Evolutionary conservation across 345 rosid species (phyloP).

Genomic region (Camelina hispida): DNA sequence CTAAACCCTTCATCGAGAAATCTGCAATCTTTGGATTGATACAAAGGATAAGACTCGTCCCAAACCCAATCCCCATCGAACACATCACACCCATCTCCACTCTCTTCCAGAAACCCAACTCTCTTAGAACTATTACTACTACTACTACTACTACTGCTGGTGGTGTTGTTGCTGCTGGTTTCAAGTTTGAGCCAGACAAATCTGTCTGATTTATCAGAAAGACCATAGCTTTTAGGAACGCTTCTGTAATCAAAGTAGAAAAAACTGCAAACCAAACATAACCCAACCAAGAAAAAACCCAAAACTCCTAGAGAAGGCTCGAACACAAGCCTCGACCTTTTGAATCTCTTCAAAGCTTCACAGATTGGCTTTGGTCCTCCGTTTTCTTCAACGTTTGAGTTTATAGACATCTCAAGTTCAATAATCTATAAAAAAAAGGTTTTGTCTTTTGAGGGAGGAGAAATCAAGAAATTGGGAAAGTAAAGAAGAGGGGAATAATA

Average conservation of each 20-base stretch:
- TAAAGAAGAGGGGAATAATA: too few relatives aligned
- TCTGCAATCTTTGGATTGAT: conserved; percentile 81
- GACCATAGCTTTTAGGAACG: conserved; percentile 53
- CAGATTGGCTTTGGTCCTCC: conserved; percentile 41
- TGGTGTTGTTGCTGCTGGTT: conserved; percentile 4
- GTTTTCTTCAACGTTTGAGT: conserved; percentile 46
- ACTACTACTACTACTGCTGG: not conserved
- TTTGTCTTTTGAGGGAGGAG: not conserved
- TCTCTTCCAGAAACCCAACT: conserved; percentile 69
- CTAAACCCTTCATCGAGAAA: conserved; percentile 86
- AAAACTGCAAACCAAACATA: conserved; percentile 64
- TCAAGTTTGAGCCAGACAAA: conserved; percentile 64
- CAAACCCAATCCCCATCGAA: conserved; percentile 96
- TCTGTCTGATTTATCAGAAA: conserved; percentile 63
- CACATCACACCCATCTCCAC: conserved; percentile 70
- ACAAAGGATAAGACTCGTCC: conserved; percentile 88
- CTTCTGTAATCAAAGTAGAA: conserved; percentile 73
- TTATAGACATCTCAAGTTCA: conserved; percentile 51
- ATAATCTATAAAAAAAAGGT: conserved; percentile 24
- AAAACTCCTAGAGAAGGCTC: conserved; percentile 76
- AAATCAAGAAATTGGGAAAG: too few relatives aligned
- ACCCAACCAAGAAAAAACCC: conserved; percentile 64
- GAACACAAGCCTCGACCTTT: conserved; percentile 58
- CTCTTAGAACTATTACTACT: conserved; percentile 35
- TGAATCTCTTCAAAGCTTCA: conserved; percentile 64